These are phyloP conservation scores for Dendrocalamus sinicus DNA, from an alignment of 176 grass and related monocot genomes.

Conservation along the genomic window DNA sequence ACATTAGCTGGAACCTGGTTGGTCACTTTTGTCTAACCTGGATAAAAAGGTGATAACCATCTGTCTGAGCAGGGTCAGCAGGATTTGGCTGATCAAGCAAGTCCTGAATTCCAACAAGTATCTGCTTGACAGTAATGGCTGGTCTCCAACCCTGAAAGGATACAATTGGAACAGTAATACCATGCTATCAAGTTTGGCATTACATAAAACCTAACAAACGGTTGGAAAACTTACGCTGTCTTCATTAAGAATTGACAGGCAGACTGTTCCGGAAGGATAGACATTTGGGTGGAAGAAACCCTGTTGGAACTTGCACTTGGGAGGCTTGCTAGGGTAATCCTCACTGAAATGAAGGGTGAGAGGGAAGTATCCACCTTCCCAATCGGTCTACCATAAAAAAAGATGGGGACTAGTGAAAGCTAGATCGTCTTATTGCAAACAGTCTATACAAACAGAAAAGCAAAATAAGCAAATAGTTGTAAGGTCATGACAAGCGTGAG, in stretches of 20 bases:
- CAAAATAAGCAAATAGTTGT: background rate
- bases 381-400: slow-evolving; percentile 59
- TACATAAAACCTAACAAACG: background rate
- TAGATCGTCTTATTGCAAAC: background rate
- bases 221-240: slow-evolving; percentile 59
- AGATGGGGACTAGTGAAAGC: background rate
- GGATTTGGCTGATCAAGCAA: slow-evolving; percentile 92
- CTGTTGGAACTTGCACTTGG: slow-evolving; percentile 76
- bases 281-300: slow-evolving; percentile 85
- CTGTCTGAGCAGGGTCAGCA: slow-evolving; percentile 87
- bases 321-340: slow-evolving; percentile 82
- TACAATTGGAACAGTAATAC: background rate
- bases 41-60: slow-evolving; percentile 91
- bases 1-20: background rate
- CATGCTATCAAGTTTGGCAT: slow-evolving; percentile 1
- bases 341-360: slow-evolving; percentile 72
- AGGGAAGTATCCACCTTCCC: slow-evolving; percentile 74
- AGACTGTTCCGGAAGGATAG: slow-evolving; percentile 78
- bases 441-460: background rate
- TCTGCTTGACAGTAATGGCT: slow-evolving; percentile 96
- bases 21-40: slow-evolving; percentile 58
- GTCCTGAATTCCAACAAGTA: slow-evolving; percentile 90
- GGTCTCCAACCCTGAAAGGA: slow-evolving; percentile 83
- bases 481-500: background rate
- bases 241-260: slow-evolving; percentile 78